These are phyloP conservation scores for Misopates orontium DNA, from an alignment of 257 asterid species.

Conservation along the genomic window DNA sequence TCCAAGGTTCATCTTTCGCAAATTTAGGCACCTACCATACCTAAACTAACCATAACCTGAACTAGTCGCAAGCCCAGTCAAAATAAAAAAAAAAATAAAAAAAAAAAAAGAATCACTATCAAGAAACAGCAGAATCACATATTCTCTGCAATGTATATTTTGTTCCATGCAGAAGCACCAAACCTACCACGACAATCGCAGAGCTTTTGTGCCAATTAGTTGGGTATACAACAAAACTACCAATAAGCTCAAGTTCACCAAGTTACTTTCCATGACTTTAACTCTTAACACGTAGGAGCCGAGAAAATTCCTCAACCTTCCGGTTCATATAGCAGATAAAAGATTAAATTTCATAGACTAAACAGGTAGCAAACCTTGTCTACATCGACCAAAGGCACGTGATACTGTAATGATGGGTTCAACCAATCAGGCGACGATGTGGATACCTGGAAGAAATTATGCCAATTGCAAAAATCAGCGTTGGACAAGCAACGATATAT, in stretches of 20 bases:
- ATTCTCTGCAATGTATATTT: slow-evolving; percentile 6
- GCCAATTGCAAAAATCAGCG: slow-evolving; percentile 11
- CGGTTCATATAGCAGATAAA: slow-evolving; percentile 19
- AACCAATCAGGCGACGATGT: slow-evolving; percentile 77
- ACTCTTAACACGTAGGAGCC: slow-evolving; percentile 17
- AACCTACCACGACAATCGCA: too few relatives aligned
- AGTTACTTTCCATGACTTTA: slow-evolving; percentile 17
- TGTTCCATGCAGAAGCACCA: neutral
- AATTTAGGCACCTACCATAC: neutral
- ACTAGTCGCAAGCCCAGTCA: neutral
- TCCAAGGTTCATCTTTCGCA: slow-evolving; percentile 9
- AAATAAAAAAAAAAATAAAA: slow-evolving; percentile 10
- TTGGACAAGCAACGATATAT: slow-evolving; percentile 1
- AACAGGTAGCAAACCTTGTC: slow-evolving; percentile 68
- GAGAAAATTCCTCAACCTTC: neutral
- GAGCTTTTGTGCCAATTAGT: too few relatives aligned
- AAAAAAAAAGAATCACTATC: neutral
- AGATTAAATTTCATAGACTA: neutral
- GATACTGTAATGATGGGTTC: slow-evolving; percentile 74
- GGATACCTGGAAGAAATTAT: slow-evolving; percentile 57
- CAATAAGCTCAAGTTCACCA: slow-evolving; percentile 2
- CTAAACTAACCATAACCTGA: slow-evolving; percentile 2
- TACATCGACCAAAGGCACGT: slow-evolving; percentile 87
- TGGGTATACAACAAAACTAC: slow-evolving; percentile 16
- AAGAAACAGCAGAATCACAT: slow-evolving; percentile 9